Base-by-base conservation (phyloP, 495 filamentous ascomycete species). In the Friedmanniomyces simplex region DNA sequence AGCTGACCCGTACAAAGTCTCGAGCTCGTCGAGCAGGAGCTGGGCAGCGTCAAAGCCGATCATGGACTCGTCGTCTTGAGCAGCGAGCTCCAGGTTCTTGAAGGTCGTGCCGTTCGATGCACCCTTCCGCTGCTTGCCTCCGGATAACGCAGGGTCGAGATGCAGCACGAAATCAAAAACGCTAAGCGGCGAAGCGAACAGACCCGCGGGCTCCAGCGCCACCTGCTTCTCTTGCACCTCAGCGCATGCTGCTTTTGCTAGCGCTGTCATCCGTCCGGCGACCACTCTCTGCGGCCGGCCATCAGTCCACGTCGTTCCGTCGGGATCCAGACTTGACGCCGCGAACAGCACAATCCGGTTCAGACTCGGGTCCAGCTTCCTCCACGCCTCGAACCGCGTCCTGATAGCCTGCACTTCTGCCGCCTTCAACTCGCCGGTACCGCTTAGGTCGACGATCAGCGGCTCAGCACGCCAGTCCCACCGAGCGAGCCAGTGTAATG, bases 391-490 rank as follows among this genome's bases (percentile, higher is more conserved):
- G 54, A 97, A 82, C 0, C 83, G 81, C 18, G 83, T 86, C 12
- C 75, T 75, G 58, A 91, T 88, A 1, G 69, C 69, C 32, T 81
- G 70, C 0, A 85, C 77, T 24, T 79, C 82, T 55, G 71, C 73
- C 51, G 67, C 68, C 55, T 76, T 74, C 63, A 84, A 74, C 22
- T 59, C 55, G 42, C 52, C 55, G 28, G 28, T 58, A 4, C 50
- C 60, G 52, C 76, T 72, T 7, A 89, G 75, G 66, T 96, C 87
- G 24, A 96, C 73, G 36, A 96, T 77, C 26, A 95, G 76, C 0
- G 93, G 87, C 25, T 88, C 83, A 26, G 77, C 71, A 21, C 87
- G 82, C 93, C 93, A 98, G 64, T 97, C 89, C 90, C 93, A 98
- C 22, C 79, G 77, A 0, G 89, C 79, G 12, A 97, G 70, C 60